Evolutionary conservation across 2,329 filamentous ascomycete genomes (phyloP).

Genomic region (Metarhizium album): DNA sequence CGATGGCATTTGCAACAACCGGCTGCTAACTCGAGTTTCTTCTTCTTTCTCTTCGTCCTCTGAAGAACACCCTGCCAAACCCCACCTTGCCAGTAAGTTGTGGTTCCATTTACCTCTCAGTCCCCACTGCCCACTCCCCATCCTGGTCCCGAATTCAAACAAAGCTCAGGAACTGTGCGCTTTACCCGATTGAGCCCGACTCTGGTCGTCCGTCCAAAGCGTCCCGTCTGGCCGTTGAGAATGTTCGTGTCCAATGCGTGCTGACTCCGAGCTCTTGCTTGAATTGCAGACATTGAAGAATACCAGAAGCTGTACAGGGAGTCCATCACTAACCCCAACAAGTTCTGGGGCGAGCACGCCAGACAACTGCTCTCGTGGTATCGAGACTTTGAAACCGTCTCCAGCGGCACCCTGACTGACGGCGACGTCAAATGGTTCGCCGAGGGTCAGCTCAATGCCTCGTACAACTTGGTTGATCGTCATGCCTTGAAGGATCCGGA

Average conservation of each 20-base stretch:
- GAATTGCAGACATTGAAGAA: slow-evolving; percentile 45
- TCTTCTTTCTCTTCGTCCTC: slow-evolving; percentile 22
- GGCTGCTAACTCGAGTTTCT: slow-evolving; percentile 1
- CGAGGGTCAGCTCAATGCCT: slow-evolving; percentile 88
- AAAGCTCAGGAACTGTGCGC: neutral
- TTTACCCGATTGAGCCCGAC: slow-evolving; percentile 1
- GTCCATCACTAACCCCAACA: slow-evolving; percentile 79
- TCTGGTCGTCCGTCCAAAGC: slow-evolving; percentile 5
- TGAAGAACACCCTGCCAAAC: slow-evolving; percentile 58
- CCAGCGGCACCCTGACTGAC: slow-evolving; percentile 60
- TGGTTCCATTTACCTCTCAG: neutral
- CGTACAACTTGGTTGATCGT: slow-evolving; percentile 94
- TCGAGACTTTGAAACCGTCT: slow-evolving; percentile 83
- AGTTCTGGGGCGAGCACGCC: slow-evolving; percentile 82
- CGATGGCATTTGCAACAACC: neutral
- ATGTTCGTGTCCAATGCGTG: neutral
- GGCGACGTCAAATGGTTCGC: slow-evolving; percentile 93
- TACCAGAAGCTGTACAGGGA: slow-evolving; percentile 63
- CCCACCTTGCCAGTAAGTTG: slow-evolving; percentile 52
- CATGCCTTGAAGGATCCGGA: slow-evolving; percentile 93
- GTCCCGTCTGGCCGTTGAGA: neutral
- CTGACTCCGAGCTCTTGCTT: neutral
- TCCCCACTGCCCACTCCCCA: too few relatives aligned
- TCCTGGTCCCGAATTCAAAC: neutral
- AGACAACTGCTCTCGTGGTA: slow-evolving; percentile 87